Base-by-base conservation (phyloP, 768 basidiomycete species). In the Hortiboletus campestris region DNA sequence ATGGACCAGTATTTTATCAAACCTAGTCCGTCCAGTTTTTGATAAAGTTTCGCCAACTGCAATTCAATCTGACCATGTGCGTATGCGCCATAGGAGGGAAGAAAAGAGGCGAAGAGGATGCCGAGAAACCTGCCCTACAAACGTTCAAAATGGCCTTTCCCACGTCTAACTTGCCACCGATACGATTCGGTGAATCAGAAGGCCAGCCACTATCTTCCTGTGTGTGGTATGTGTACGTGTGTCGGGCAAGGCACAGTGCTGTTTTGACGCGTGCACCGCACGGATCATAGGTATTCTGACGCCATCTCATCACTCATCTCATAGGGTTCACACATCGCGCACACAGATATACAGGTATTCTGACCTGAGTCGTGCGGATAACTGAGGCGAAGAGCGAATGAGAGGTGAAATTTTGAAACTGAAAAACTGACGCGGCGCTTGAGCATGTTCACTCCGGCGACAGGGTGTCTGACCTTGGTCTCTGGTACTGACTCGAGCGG, bases 31-130 rank as follows among this genome's bases (percentile, higher is more conserved):
- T 28, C 47, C 28, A 46, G 53, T 17, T 7, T 25, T 20, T 47
- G 45, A 56, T 63, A 40, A 57, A 55, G 65, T 64, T 65, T 57
- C 47, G 51, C 57, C 50, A 51, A 35, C 41, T 49, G 44, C 57
- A 59, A 64, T 64, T 67, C 53, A 57, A 46, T 51, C 59, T 28
- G 31, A 32, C 17, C 56, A 54, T 51, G 60, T 31, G 49, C 49
- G 46, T 39, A 43, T 32, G 39, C 28, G 25, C 31, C 17, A 36
- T 20, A 39, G 19, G 38, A 6, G 9, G 25, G 16, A 6, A 9
- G 28, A 25, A 52, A 25, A 25, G 25, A 25, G 2, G 9, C 54
- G 35, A 56, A 19, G 14, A 20, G 34, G 13, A 42, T 29, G 28
- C 35, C 47, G 11, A 25, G 22, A 25, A 25, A 2, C 16, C n/a